These are phyloP conservation scores for Microthlaspi erraticum DNA, from an alignment of 345 rosid genomes.

Conservation along the genomic window DNA sequence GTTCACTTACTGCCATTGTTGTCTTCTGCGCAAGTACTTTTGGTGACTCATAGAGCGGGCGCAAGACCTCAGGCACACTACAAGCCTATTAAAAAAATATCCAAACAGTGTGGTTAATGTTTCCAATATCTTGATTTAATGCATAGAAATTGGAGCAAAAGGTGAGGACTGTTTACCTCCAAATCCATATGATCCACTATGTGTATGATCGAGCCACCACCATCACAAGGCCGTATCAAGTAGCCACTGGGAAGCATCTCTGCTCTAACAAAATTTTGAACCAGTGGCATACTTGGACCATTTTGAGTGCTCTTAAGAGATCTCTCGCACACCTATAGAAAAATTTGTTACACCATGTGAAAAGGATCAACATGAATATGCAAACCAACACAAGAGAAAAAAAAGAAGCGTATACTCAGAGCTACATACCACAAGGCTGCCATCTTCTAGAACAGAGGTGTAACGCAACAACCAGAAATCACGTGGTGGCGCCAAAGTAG, in stretches of 20 bases:
- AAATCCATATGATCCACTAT: constrained; percentile 98
- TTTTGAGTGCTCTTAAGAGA: constrained; percentile 93
- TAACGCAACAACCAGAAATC: constrained; percentile 99
- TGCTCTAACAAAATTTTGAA: constrained; percentile 97
- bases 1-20: constrained; percentile 83
- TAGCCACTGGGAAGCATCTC: constrained; percentile 99
- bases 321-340: constrained; percentile 90
- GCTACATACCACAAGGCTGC: constrained; percentile 91
- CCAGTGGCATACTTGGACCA: constrained; percentile 97
- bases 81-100: constrained; percentile 69
- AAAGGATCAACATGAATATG: background rate
- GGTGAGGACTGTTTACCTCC: constrained; percentile 60
- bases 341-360: constrained; percentile 14
- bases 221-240: constrained; percentile 95
- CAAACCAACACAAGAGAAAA: background rate
- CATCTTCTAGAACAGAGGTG: constrained; percentile 96
- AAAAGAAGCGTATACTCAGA: background rate
- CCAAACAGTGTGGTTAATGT: constrained; percentile 8
- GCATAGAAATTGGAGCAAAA: constrained; percentile 10
- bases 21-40: constrained; percentile 95
- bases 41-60: constrained; percentile 95
- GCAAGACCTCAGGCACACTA: constrained; percentile 97
- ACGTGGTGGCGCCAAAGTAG: constrained; percentile 97
- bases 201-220: constrained; percentile 97
- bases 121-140: background rate